These are phyloP conservation scores for Solanum sitiens DNA, from an alignment of 257 asterid species.

Conservation along the genomic window DNA sequence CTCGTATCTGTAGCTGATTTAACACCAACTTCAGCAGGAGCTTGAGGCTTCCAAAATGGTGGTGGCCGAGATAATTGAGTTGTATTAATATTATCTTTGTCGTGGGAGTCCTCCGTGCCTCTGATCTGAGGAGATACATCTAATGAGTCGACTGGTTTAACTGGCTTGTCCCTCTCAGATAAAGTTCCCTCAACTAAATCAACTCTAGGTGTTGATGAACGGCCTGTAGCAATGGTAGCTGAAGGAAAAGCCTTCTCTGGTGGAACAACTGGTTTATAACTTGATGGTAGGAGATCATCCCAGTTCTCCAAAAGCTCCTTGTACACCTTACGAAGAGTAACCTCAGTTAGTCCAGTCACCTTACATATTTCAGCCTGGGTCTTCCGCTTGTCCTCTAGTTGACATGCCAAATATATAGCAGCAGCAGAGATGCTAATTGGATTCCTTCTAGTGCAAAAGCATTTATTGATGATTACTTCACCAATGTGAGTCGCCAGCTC, in stretches of 20 bases:
- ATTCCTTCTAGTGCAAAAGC: slow-evolving; percentile 96
- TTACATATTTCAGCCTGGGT: slow-evolving; percentile 98
- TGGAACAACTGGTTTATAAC: slow-evolving; percentile 82
- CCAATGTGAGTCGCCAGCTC: slow-evolving; percentile 99
- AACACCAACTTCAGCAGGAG: slow-evolving; percentile 15
- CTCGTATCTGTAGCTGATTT: slow-evolving; percentile 18
- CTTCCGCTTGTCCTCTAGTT: slow-evolving; percentile 91
- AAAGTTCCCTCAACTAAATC: slow-evolving; percentile 49
- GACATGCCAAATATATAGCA: slow-evolving; percentile 94
- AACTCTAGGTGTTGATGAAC: slow-evolving; percentile 37
- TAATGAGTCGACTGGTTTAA: slow-evolving; percentile 31
- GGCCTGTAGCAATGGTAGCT: slow-evolving; percentile 66
- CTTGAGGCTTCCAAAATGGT: slow-evolving; percentile 42
- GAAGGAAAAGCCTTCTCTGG: slow-evolving; percentile 97
- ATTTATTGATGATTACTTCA: slow-evolving; percentile 89
- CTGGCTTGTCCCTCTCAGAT: slow-evolving; percentile 33
- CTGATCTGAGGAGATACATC: slow-evolving; percentile 16
- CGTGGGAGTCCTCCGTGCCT: slow-evolving; percentile 36
- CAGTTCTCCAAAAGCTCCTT: slow-evolving; percentile 88
- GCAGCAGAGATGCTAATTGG: slow-evolving; percentile 99
- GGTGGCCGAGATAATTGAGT: slow-evolving; percentile 27
- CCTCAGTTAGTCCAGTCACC: slow-evolving; percentile 97
- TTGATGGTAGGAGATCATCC: slow-evolving; percentile 92
- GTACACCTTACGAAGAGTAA: slow-evolving; percentile 89
- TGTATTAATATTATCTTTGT: slow-evolving; percentile 27